Evolutionary conservation across 495 filamentous ascomycete species (phyloP).

Genomic region (Niebla homalea): DNA sequence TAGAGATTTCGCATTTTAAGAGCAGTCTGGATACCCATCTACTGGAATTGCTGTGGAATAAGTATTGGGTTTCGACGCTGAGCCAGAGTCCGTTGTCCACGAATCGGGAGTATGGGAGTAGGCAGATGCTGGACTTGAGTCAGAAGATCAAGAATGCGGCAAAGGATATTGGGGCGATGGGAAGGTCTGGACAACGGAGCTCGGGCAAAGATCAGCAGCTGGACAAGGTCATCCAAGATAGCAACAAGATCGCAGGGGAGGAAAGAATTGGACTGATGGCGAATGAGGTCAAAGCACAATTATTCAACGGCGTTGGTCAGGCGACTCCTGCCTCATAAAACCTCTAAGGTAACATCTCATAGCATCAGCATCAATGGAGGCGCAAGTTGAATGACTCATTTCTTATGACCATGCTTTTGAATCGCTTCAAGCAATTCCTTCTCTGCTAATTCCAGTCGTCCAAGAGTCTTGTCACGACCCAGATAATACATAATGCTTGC

Average conservation of each 20-base stretch:
- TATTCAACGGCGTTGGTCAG: slow-evolving; percentile 57
- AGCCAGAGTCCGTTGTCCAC: slow-evolving; percentile 86
- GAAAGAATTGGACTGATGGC: slow-evolving; percentile 77
- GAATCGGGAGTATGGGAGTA: slow-evolving; percentile 84
- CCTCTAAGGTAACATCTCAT: neutral
- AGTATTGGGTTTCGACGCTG: slow-evolving; percentile 98
- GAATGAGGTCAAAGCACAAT: slow-evolving; percentile 65
- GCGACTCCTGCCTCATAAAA: too few species aligned
- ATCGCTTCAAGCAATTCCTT: neutral
- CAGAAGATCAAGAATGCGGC: slow-evolving; percentile 61
- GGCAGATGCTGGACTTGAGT: slow-evolving; percentile 81
- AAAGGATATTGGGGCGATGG: slow-evolving; percentile 26
- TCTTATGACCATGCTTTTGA: neutral
- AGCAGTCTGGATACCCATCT: slow-evolving; percentile 74
- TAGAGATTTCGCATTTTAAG: slow-evolving; percentile 90
- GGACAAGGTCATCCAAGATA: slow-evolving; percentile 66
- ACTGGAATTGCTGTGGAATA: slow-evolving; percentile 89
- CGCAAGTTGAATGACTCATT: neutral
- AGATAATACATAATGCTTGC: slow-evolving; percentile 47
- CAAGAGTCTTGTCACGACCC: slow-evolving; percentile 45
- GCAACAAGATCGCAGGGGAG: slow-evolving; percentile 71
- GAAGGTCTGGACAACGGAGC: slow-evolving; percentile 16
- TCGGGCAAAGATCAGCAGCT: slow-evolving; percentile 45
- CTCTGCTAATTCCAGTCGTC: slow-evolving; percentile 37
- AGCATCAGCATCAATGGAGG: neutral